Base-by-base conservation (phyloP, 2,329 filamentous ascomycete genomes). In the Ceratocystis smalleyi region DNA sequence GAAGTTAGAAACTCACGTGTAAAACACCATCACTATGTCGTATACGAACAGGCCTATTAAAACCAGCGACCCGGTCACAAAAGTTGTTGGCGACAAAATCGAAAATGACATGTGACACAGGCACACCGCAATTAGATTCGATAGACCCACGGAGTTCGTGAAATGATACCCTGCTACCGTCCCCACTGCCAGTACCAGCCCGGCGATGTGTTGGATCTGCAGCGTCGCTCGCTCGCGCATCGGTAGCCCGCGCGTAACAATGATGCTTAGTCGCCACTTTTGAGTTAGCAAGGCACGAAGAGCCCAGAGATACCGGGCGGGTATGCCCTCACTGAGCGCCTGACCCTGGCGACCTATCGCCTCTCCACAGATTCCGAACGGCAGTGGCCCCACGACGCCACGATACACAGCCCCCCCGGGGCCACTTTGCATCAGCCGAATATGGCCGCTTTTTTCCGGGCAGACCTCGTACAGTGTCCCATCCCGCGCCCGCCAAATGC, bases 11-110 rank as follows among this genome's bases (percentile, higher is more conserved):
- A 78, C 82, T 74, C 72, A 85, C 77, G 88, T 91, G 72, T 87
- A 94, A 72, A 94, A 94, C 5, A 94, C 89, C 79, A 92, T 91
- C 73, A 94, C 85, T 60, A 99, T 92, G 72, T 99, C 92, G 71
- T 99, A 99, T 71, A 95, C 83, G 76, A 97, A 97, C 0, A 97
- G 78, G 0, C 87, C 89, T 8, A 79, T 76, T 1, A 97, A 78
- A 8, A 97, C 84, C 54, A 91, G 74, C 5, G 86, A 87, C 0
- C 90, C 90, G 0, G 89, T 96, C 64, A 81, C 76, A 71, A 96
- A 95, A 0, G 89, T 92, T 0, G 91, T 95, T 0, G 91, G 91
- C 0, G 91, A 95, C 77, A 97, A 83, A 63, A 95, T 76, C 69
- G 92, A 83, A 64, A 96, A 80, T 3, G 88, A 84, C 6, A 83